Conservation (phyloP, 495 filamentous ascomycete species). For the Lepraria neglecta region DNA sequence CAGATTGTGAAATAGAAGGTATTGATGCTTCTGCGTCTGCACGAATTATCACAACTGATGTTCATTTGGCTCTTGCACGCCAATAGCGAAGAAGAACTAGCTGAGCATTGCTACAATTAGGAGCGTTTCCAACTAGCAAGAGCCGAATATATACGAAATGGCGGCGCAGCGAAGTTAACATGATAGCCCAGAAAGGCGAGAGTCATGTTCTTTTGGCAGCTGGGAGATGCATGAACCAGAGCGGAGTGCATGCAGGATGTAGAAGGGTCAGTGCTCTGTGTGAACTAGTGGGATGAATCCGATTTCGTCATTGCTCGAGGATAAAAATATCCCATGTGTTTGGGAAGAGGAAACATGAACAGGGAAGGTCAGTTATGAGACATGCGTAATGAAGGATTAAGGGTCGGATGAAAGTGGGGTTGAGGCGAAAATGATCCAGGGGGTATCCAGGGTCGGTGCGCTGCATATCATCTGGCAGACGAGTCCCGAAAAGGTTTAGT, state of each 20-base stretch:
- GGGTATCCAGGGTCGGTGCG: slow-evolving; percentile 5
- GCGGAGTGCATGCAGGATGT: no score
- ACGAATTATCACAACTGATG: not conserved
- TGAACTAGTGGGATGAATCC: not conserved
- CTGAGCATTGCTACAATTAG: not conserved
- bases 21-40: slow-evolving; percentile 6
- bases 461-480: not conserved
- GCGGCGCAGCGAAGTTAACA: not conserved
- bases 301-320: slow-evolving; percentile 1
- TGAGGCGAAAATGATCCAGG: not conserved
- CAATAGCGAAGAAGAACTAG: not conserved
- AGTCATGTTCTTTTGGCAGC: not conserved
- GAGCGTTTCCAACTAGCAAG: not conserved
- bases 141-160: not conserved
- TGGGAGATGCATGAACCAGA: slow-evolving; percentile 2
- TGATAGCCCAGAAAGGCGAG: not conserved
- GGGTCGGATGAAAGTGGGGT: not conserved
- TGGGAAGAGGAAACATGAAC: not conserved
- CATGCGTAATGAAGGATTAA: not conserved
- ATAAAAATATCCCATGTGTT: slow-evolving; percentile 5
- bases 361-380: not conserved
- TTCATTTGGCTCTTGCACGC: not conserved
- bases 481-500: not conserved
- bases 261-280: slow-evolving; percentile 1
- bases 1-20: not conserved